These are phyloP conservation scores for Cinnamomum chago DNA, from an alignment of 164 flowering plant species.

Conservation along the genomic window DNA sequence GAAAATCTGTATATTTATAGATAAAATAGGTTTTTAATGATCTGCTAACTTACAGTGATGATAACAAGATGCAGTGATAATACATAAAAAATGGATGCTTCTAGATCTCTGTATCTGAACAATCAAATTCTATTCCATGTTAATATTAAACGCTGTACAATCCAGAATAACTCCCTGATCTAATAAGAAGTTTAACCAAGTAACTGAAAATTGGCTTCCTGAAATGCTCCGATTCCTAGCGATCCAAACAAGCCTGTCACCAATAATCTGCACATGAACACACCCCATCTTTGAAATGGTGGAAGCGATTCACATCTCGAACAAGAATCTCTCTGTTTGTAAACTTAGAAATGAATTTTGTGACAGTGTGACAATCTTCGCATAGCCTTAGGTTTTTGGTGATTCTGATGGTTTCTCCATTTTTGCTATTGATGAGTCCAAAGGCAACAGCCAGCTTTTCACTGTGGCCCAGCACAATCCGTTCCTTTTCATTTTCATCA, in stretches of 20 bases:
- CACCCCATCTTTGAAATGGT: conserved; percentile 69
- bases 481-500: conserved; percentile 56
- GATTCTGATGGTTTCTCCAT: conserved; percentile 65
- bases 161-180: background rate
- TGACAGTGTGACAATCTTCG: conserved; percentile 80
- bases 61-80: background rate
- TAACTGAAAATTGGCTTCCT: no score
- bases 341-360: conserved; percentile 68
- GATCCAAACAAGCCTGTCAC: conserved; percentile 24
- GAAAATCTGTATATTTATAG: background rate
- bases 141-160: background rate
- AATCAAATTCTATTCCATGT: background rate
- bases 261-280: conserved; percentile 93
- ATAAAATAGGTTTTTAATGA: background rate
- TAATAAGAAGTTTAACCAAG: background rate
- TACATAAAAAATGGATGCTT: background rate
- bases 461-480: conserved; percentile 66
- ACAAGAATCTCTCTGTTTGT: conserved; percentile 69
- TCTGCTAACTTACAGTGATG: background rate
- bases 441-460: conserved; percentile 80
- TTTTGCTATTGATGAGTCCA: conserved; percentile 59
- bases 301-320: conserved; percentile 76
- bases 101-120: background rate
- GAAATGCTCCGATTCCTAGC: background rate
- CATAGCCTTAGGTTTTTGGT: conserved; percentile 82